Evolutionary conservation across 257 asterid genomes (phyloP).

Genomic region (Parsonsia alboflavescens): DNA sequence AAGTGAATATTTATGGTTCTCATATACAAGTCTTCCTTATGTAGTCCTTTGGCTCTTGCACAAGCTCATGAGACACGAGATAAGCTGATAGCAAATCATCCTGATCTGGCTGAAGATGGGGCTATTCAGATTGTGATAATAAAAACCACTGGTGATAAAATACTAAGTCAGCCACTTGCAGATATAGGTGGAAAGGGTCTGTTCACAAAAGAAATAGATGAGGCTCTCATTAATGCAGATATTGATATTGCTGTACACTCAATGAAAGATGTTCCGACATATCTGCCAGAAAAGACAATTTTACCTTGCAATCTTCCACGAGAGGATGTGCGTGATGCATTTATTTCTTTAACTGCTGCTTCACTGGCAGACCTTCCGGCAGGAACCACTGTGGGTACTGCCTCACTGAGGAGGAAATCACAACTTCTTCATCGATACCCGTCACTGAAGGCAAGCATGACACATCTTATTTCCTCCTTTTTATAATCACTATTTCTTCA

Average conservation of each 20-base stretch:
- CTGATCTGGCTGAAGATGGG: conserved; percentile 88
- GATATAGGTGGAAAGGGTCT: conserved; percentile 98
- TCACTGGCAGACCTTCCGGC: conserved; percentile 84
- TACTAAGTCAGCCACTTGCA: conserved; percentile 86
- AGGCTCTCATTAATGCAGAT: conserved; percentile 80
- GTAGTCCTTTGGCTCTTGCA: conserved; percentile 97
- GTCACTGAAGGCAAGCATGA: conserved; percentile 49
- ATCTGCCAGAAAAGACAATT: conserved; percentile 74
- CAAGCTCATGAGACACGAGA: conserved; percentile 93
- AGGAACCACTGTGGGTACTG: conserved; percentile 83
- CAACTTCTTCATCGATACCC: conserved; percentile 89
- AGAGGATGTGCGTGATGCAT: conserved; percentile 96
- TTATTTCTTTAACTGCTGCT: conserved; percentile 67
- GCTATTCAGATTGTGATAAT: conserved; percentile 78
- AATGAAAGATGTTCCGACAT: conserved; percentile 97
- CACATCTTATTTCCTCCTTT: neutral
- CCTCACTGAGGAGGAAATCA: conserved; percentile 92
- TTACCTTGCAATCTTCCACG: conserved; percentile 95
- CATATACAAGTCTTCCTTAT: conserved; percentile 24
- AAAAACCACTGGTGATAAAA: conserved; percentile 93
- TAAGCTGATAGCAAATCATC: conserved; percentile 62
- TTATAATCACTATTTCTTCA: neutral
- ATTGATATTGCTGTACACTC: conserved; percentile 98
- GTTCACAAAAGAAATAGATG: conserved; percentile 94
- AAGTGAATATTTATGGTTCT: conserved; percentile 10